These are phyloP conservation scores for Abelmoschus esculentus DNA, from an alignment of 345 rosid species.

Conservation along the genomic window DNA sequence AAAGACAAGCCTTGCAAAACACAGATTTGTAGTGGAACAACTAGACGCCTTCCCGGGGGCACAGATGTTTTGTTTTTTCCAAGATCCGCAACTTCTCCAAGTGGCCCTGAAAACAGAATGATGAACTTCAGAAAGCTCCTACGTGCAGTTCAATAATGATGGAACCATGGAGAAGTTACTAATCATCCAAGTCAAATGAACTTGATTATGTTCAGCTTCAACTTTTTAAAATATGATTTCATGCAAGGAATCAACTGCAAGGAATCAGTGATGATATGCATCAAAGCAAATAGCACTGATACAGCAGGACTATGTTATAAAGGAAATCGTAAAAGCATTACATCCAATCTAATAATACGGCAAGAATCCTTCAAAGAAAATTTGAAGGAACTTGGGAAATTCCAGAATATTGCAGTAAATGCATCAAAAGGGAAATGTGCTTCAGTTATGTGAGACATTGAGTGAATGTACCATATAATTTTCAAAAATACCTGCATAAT, in stretches of 20 bases:
- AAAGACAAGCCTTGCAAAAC: conserved; percentile 89
- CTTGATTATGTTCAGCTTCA: neutral
- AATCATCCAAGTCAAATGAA: neutral
- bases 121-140: neutral
- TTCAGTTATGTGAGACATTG: neutral
- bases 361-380: neutral
- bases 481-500: conserved; percentile 65
- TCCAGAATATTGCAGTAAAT: neutral
- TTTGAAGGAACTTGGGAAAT: neutral
- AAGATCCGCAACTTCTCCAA: conserved; percentile 43
- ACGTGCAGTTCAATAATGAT: neutral
- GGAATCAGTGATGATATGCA: neutral
- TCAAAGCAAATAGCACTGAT: neutral
- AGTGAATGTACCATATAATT: neutral
- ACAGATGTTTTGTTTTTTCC: conserved; percentile 33
- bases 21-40: conserved; percentile 79
- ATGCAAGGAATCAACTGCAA: neutral
- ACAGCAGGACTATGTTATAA: neutral
- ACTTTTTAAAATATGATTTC: neutral
- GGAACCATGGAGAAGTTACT: neutral
- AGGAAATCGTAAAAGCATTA: neutral
- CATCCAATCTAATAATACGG: neutral
- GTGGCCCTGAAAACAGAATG: conserved; percentile 48
- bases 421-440: neutral
- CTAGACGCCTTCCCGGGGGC: conserved; percentile 87